Conservation (phyloP, 2,329 filamentous ascomycete genomes). For the Alternaria conjuncta region DNA sequence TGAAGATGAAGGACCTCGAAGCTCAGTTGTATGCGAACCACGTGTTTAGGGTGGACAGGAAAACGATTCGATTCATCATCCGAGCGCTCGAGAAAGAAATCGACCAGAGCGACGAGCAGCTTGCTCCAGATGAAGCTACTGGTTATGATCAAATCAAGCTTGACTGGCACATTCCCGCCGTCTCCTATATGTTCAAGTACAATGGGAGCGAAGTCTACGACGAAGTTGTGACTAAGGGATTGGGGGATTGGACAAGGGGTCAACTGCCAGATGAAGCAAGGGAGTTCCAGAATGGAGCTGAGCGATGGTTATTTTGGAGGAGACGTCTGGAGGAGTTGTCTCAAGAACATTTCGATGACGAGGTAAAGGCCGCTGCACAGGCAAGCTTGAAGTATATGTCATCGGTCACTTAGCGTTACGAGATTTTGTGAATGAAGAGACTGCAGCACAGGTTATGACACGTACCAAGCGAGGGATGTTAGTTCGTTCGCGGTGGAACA, state of each 20-base stretch:
- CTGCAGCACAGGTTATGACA: background rate
- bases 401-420: background rate
- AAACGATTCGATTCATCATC: background rate
- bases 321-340: background rate
- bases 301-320: background rate
- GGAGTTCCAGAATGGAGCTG: background rate
- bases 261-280: background rate
- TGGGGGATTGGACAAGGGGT: background rate
- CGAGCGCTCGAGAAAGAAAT: background rate
- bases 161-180: background rate
- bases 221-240: background rate
- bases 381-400: background rate
- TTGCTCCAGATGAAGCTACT: background rate
- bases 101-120: background rate
- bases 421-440: background rate
- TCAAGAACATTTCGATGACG: background rate
- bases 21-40: background rate
- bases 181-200: background rate
- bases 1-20: background rate
- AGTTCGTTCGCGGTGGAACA: background rate
- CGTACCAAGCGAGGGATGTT: background rate
- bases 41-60: background rate
- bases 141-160: background rate
- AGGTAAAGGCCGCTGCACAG: background rate
- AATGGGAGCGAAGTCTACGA: background rate